Evolutionary conservation across 345 rosid genomes (phyloP), one percentile per base, ranked within the genome.

Genomic region (Boechera stricta): DNA sequence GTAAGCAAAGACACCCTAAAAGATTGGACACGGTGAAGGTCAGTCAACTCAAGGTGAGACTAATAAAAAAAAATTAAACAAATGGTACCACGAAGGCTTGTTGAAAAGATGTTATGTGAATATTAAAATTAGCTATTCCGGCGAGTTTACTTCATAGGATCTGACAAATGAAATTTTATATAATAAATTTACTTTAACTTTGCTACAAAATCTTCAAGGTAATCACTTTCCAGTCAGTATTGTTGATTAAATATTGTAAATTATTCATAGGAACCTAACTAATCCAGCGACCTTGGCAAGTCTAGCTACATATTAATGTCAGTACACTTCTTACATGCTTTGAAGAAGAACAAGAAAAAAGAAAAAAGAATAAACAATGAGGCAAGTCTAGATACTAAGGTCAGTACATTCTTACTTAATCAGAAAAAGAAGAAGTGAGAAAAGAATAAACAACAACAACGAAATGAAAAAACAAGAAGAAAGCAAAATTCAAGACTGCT

Each of bases 71-170:
- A n/a, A 7, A 6, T 21, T 21, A 64, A 55, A 26, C 0, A 63
- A 16, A 62, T 26, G 33, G 72, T 47, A 77, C 72, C 24, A 64
- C 61, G 38, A 48, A 63, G 21, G 45, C 29, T 56, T n/a, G 70
- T 45, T 6, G 66, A 69, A 69, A 76, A 76, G 64, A 53, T 45
- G 29, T 13, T 3, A 2, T 71, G 68, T 58, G 73, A 65, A 51
- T 78, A 78, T 72, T 65, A 38, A 65, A 65, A 26, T 52, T 7
- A 78, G 81, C 81, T 78, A 72, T 59, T 51, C 51, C 81, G 77
- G 81, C 69, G 69, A 77, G 18, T 57, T 28, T 35, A 65, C 59
- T 59, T 72, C 81, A 66, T 66, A 78, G 81, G 73, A 56, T 58
- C 73, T 72, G 81, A 78, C 81, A 72, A 78, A 38, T 51, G 56